A percentile compares a stretch with the other conserved stretches of the same genome.
Evolutionary conservation across 768 basidiomycete species (phyloP).

Genomic region (Boletus speciosus): DNA sequence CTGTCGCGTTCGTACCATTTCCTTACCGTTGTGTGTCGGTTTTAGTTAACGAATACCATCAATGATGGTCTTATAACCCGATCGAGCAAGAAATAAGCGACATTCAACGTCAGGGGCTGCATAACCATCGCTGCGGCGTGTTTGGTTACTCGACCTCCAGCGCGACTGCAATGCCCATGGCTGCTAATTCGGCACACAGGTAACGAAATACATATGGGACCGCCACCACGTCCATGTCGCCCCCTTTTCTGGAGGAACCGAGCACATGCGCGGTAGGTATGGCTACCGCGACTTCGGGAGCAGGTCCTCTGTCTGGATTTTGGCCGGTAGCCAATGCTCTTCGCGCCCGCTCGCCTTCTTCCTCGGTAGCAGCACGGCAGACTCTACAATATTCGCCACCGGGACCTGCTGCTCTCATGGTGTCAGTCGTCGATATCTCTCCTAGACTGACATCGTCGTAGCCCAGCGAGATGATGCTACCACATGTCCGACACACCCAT

Average conservation of each 20-base stretch:
- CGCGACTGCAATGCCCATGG: conserved; percentile 94
- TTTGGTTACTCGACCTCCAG: conserved; percentile 60
- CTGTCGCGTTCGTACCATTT: conserved; percentile 12
- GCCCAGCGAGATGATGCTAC: conserved; percentile 91
- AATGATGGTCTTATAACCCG: neutral
- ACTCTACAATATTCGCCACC: conserved; percentile 93
- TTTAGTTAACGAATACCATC: conserved; percentile 11
- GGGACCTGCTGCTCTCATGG: conserved; percentile 60
- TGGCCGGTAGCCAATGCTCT: conserved; percentile 57
- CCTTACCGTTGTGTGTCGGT: conserved; percentile 9
- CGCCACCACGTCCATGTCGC: conserved; percentile 91
- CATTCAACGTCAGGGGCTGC: neutral
- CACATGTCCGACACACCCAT: conserved; percentile 97
- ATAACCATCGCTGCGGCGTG: neutral
- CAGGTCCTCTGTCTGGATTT: conserved; percentile 37
- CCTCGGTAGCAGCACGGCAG: conserved; percentile 73
- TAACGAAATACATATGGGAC: conserved; percentile 94
- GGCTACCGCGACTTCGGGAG: conserved; percentile 57
- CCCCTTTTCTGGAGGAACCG: conserved; percentile 55
- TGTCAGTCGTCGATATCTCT: conserved; percentile 49
- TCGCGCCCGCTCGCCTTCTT: conserved; percentile 59
- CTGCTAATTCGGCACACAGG: conserved; percentile 93
- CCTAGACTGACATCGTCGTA: conserved; percentile 86
- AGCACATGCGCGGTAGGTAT: conserved; percentile 69
- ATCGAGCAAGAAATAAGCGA: neutral